Percentiles rank a stretch among this genome's conserved stretches.
Evolutionary conservation across 805 yeast genomes (phyloP).

Genomic region (Candida maesae): DNA sequence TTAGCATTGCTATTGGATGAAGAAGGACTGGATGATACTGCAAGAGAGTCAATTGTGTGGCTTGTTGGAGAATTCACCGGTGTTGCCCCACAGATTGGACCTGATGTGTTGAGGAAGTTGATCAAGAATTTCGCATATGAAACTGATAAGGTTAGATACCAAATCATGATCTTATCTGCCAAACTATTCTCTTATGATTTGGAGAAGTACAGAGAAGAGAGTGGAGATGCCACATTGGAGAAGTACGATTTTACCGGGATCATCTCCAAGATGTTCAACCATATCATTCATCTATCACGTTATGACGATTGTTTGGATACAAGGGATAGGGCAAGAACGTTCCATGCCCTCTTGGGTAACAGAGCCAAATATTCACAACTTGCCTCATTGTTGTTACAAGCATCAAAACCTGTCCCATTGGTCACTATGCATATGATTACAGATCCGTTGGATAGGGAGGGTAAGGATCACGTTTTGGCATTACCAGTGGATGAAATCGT

Average conservation of each 20-base stretch:
- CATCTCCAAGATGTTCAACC: constrained; percentile 52
- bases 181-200: constrained; percentile 61
- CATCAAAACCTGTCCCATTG: constrained; percentile 66
- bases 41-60: constrained; percentile 87
- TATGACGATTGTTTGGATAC: constrained; percentile 75
- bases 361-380: constrained; percentile 45
- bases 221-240: constrained; percentile 23
- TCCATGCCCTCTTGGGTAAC: constrained; percentile 54
- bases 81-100: constrained; percentile 49
- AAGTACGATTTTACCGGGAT: constrained; percentile 33
- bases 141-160: constrained; percentile 57
- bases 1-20: constrained; percentile 36
- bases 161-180: constrained; percentile 68
- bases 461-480: constrained; percentile 14
- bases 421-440: constrained; percentile 22
- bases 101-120: constrained; percentile 68
- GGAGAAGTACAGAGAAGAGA: constrained; percentile 33
- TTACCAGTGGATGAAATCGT: constrained; percentile 25
- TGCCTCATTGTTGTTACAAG: constrained; percentile 69
- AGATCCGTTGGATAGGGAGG: constrained; percentile 18
- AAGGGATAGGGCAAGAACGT: constrained; percentile 79
- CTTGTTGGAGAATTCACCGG: constrained; percentile 76
- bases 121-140: constrained; percentile 53
- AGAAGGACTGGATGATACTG: constrained; percentile 36
- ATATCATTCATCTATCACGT: constrained; percentile 58